Evolutionary conservation across 1,139 yeast species (phyloP).

Genomic region (Torulaspora pretoriensis): DNA sequence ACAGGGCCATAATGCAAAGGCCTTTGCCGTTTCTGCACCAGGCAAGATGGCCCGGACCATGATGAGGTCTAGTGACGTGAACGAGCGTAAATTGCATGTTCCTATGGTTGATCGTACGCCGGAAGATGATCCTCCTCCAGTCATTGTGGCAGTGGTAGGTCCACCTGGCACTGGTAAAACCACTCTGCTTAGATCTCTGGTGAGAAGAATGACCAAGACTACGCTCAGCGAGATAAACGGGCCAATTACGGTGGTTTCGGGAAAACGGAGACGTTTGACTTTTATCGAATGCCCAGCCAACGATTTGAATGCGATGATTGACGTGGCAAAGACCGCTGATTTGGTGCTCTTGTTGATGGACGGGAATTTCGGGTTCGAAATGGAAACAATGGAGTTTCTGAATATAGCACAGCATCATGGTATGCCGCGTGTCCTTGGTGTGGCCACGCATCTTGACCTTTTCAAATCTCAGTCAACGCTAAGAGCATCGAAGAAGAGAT

Average conservation of each 20-base stretch:
- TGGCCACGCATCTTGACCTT: conserved; percentile 91
- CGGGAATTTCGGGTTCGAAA: conserved; percentile 97
- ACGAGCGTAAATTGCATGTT: conserved; percentile 84
- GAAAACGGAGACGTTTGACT: conserved; percentile 88
- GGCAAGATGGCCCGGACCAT: conserved; percentile 84
- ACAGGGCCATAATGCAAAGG: conserved; percentile 90
- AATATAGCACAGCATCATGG: conserved; percentile 97
- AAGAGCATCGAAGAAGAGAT: conserved; percentile 84
- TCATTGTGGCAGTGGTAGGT: conserved; percentile 93
- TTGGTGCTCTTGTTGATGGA: conserved; percentile 83
- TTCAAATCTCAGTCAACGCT: conserved; percentile 87
- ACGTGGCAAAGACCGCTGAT: conserved; percentile 93
- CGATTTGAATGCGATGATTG: conserved; percentile 93
- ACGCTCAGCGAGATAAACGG: conserved; percentile 84
- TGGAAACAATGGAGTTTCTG: conserved; percentile 99
- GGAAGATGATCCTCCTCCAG: conserved; percentile 96
- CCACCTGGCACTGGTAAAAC: conserved; percentile 99
- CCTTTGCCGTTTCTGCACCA: conserved; percentile 91
- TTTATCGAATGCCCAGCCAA: conserved; percentile 84
- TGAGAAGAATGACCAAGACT: conserved; percentile 85
- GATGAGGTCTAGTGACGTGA: conserved; percentile 76
- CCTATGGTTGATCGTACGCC: conserved; percentile 98
- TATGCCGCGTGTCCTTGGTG: conserved; percentile 95
- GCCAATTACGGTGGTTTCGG: conserved; percentile 96
- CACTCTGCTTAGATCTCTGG: conserved; percentile 83